phyloP scores from a whole-genome alignment of 441 rosid species.

The Euphorbia corollata region DNA sequence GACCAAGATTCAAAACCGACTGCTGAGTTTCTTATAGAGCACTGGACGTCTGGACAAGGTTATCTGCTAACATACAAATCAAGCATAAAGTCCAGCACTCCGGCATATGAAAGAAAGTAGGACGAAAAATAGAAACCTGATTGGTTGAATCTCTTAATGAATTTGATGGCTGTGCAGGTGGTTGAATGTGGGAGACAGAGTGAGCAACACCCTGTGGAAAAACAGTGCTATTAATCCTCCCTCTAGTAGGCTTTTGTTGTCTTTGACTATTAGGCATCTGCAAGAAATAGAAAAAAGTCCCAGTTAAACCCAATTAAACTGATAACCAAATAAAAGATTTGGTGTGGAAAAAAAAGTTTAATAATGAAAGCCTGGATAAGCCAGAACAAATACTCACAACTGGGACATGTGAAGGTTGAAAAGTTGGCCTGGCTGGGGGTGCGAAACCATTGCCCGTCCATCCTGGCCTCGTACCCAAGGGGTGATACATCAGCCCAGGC shows the following conservation, averaged over 20 bases:
- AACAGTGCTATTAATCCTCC: conserved; percentile 37
- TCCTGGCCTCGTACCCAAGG: conserved; percentile 49
- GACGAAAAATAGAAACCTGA: conserved; percentile 19
- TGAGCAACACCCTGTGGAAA: conserved; percentile 25
- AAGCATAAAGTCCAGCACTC: too few species aligned
- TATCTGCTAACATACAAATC: neutral
- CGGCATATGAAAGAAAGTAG: neutral
- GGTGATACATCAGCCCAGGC: conserved; percentile 49
- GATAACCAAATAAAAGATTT: neutral
- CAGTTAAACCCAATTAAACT: conserved; percentile 1
- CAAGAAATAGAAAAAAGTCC: neutral
- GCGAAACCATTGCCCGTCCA: conserved; percentile 49
- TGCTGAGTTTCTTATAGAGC: neutral
- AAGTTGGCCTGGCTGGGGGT: conserved; percentile 42
- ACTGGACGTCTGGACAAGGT: neutral
- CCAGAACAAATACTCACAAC: conserved; percentile 31
- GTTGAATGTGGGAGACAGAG: conserved; percentile 20
- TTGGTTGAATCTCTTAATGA: conserved; percentile 23
- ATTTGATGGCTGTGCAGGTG: conserved; percentile 15
- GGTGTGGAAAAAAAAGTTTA: neutral
- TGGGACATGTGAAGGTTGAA: conserved; percentile 41
- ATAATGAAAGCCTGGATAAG: neutral
- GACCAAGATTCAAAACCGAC: neutral
- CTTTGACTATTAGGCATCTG: conserved; percentile 42
- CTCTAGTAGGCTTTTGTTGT: conserved; percentile 35